Conservation (phyloP, 2,329 filamentous ascomycete species). For the Cytospora schulzeri region DNA sequence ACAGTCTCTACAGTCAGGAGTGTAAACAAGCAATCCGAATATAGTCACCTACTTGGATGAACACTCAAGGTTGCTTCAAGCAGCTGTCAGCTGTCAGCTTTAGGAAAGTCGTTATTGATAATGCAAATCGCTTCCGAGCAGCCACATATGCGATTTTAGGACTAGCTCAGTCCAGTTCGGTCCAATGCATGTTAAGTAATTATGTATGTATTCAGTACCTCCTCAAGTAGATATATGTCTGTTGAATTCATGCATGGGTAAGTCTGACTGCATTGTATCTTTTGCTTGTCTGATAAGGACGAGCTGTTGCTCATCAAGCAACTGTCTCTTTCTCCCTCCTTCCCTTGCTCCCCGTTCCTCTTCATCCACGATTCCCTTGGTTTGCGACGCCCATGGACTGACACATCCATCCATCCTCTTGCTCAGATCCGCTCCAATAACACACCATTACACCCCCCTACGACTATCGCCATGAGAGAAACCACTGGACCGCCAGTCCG, state of each 20-base stretch:
- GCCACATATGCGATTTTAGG: not conserved
- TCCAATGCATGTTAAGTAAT: not conserved
- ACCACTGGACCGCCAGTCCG: constrained; percentile 26
- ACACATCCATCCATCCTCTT: not conserved
- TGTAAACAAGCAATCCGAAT: too few species aligned
- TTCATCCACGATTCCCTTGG: not conserved
- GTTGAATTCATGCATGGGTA: too few species aligned
- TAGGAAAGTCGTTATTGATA: not conserved
- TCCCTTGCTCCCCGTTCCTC: not conserved
- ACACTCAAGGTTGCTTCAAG: too few species aligned
- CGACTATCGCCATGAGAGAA: not conserved
- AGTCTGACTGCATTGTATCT: not conserved
- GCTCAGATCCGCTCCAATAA: too few species aligned
- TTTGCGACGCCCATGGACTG: not conserved
- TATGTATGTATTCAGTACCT: too few species aligned
- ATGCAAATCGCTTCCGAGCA: not conserved
- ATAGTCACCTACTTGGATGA: too few species aligned
- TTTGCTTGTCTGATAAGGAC: not conserved
- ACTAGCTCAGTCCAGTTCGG: not conserved
- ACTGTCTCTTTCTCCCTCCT: not conserved
- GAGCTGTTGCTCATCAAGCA: not conserved
- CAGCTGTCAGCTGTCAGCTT: not conserved
- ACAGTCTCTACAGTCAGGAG: too few species aligned
- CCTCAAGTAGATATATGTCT: too few species aligned
- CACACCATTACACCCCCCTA: too few species aligned